Base-by-base conservation (phyloP, 1,284 basidiomycete genomes). In the Paramarasmius palmivorus region DNA sequence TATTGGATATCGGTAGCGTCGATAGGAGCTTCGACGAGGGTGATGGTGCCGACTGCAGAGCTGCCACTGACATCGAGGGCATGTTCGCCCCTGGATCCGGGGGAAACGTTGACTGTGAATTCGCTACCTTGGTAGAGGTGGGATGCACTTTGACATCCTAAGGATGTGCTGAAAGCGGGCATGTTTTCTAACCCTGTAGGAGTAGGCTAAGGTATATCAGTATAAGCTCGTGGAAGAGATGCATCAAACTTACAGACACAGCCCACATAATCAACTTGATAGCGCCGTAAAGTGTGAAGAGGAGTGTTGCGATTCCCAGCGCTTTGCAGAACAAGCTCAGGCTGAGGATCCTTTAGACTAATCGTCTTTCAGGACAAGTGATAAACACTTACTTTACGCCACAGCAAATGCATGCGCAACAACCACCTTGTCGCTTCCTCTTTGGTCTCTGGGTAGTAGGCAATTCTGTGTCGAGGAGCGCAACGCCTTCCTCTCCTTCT, bases 381-480 rank as follows among this genome's bases (percentile, higher is more conserved):
- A 48, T 29, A 23, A 49, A 12, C 52, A 40, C 72, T 49, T 57
- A 84, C 82, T 78, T 69, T 36, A 78, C 47, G 25, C 81, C 81
- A 61, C 78, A 83, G 66, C 81, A 83, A 34, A 79, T n/a, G n/a
- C n/a, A n/a, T n/a, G n/a, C 63, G 59, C 81, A 83, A 61, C 77
- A 80, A 15, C 69, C 63, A 15, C 52, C 61, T 49, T 63, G 63
- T 50, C 67, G 73, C 52, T 64, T 66, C 49, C 63, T 64, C 19
- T 67, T 66, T 52, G 68, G 68, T 49, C 68, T 62, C 39, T 65
- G 66, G 2, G 53, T 59, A n/a, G 66, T 59, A n/a, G 66, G 71
- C 5, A 73, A 65, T 35, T 73, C 67, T 1, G 75, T 74, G 57
- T 77, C 71, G 20, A 78, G 66, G 17, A 78, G 62, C 45, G 67